Evolutionary conservation across 1,284 basidiomycete species (phyloP).

Genomic region (Hymenochaete sp.): DNA sequence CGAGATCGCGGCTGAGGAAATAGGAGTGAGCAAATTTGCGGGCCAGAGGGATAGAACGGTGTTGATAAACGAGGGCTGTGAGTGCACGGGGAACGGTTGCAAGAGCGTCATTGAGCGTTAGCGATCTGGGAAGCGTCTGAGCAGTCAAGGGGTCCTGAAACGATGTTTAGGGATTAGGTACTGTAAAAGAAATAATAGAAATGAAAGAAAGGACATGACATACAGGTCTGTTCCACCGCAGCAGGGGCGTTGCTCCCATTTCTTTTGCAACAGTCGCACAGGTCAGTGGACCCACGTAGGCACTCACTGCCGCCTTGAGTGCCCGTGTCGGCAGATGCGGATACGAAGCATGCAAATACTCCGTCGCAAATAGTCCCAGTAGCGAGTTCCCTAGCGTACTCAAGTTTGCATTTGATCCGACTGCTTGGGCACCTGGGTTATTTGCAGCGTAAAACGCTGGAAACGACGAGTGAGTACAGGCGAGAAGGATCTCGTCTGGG

Average conservation of each 20-base stretch:
- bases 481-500: constrained; percentile 52
- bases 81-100: constrained; percentile 68
- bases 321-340: constrained; percentile 90
- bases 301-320: constrained; percentile 83
- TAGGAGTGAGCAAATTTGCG: constrained; percentile 79
- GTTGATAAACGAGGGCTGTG: constrained; percentile 68
- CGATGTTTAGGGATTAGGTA: constrained; percentile 5
- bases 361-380: constrained; percentile 84
- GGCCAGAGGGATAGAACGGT: constrained; percentile 71
- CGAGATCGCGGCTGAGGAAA: constrained; percentile 77
- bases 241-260: constrained; percentile 61
- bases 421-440: constrained; percentile 43
- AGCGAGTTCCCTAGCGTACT: constrained; percentile 81
- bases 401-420: constrained; percentile 70
- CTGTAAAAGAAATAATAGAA: background rate
- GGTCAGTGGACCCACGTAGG: constrained; percentile 81
- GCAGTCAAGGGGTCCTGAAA: constrained; percentile 39
- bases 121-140: constrained; percentile 46
- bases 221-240: constrained; percentile 66
- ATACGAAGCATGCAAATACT: constrained; percentile 76
- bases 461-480: constrained; percentile 79
- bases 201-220: constrained; percentile 22
- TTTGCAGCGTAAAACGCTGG: constrained; percentile 45
- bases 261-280: constrained; percentile 80
- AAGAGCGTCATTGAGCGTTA: constrained; percentile 45